Conservation (phyloP, 1,139 yeast species). For the Barnettozyma hawaiiensis region DNA sequence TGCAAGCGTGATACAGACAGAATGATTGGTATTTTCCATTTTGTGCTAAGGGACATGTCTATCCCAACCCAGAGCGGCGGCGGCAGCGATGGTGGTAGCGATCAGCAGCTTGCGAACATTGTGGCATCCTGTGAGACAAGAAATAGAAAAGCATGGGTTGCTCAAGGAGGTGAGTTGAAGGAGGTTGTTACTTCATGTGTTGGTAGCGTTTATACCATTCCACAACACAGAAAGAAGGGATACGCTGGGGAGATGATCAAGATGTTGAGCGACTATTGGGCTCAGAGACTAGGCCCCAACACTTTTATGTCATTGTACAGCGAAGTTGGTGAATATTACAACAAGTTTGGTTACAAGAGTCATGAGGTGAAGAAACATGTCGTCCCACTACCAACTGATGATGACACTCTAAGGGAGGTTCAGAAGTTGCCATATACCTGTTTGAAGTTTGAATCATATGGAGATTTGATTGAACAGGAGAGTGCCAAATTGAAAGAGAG, state of each 20-base stretch:
- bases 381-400: background rate
- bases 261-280: constrained; percentile 33
- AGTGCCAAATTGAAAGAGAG: constrained; percentile 24
- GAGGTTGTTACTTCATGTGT: constrained; percentile 46
- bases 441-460: constrained; percentile 33
- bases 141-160: constrained; percentile 36
- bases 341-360: constrained; percentile 51
- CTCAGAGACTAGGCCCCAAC: constrained; percentile 27
- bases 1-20: constrained; percentile 22
- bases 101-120: constrained; percentile 30
- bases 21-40: constrained; percentile 32
- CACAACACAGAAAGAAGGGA: constrained; percentile 55
- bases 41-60: constrained; percentile 29
- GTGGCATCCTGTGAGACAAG: constrained; percentile 44
- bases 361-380: constrained; percentile 39
- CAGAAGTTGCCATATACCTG: constrained; percentile 3
- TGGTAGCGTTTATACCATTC: constrained; percentile 62
- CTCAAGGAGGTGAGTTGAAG: constrained; percentile 22
- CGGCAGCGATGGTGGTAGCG: no score
- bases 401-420: background rate
- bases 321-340: constrained; percentile 66
- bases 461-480: constrained; percentile 30
- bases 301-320: constrained; percentile 40
- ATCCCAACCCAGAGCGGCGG: constrained; percentile 10
- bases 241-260: constrained; percentile 55